phyloP scores from a whole-genome alignment of 352 stramenopile species.

The Globisporangium spiculum region DNA sequence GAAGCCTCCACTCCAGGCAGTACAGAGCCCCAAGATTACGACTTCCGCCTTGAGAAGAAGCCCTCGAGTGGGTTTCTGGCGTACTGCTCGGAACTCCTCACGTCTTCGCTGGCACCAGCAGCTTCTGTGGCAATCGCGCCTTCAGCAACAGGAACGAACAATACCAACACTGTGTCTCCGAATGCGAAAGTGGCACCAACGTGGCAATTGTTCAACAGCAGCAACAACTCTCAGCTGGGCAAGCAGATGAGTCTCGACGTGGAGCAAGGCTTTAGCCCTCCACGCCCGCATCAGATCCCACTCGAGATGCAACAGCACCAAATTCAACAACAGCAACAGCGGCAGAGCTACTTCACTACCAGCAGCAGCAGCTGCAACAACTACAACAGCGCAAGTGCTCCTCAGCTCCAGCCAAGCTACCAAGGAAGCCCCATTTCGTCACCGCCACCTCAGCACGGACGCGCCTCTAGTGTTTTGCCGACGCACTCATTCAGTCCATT shows the following conservation, averaged over 20 bases:
- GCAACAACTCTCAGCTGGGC: not conserved
- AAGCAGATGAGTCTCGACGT: slow-evolving; percentile 12
- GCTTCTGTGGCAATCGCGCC: not conserved
- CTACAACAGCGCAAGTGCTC: not conserved
- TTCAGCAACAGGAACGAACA: not conserved
- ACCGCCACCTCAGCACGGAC: not conserved
- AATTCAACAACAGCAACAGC: not conserved
- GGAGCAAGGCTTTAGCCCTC: slow-evolving; percentile 11
- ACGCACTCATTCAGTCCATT: not conserved
- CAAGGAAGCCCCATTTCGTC: not conserved
- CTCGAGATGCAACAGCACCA: slow-evolving; percentile 4
- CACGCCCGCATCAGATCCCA: not conserved
- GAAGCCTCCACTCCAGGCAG: not conserved
- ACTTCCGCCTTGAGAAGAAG: slow-evolving; percentile 21
- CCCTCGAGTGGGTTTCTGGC: slow-evolving; percentile 28
- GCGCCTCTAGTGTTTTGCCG: not conserved
- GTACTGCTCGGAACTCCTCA: slow-evolving; percentile 42
- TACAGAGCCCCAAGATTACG: not conserved
- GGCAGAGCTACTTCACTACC: not conserved
- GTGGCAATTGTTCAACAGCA: slow-evolving; percentile 25
- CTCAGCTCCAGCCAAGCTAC: not conserved
- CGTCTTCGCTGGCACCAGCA: slow-evolving; percentile 22
- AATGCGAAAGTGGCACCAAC: slow-evolving; percentile 32
- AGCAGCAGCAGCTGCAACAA: not conserved
- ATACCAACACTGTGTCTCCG: slow-evolving; percentile 15